These are phyloP conservation scores for Auricularia sp. DNA, from an alignment of 768 basidiomycete species.

Conservation along the genomic window DNA sequence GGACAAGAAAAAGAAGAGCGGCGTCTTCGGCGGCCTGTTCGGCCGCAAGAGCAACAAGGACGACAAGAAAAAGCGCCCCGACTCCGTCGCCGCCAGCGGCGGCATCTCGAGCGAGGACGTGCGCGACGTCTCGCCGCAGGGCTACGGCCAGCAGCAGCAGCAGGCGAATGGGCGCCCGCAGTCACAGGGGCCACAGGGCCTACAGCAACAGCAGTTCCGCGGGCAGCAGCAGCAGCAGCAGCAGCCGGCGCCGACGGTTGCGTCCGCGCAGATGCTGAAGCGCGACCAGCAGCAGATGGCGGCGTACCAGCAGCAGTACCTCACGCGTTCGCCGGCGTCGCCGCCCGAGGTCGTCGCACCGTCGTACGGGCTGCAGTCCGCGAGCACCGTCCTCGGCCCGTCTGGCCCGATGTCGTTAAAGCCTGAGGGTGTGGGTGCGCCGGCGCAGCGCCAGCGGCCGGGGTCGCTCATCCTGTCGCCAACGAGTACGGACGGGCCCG, in stretches of 20 bases:
- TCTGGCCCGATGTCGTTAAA: conserved; percentile 29
- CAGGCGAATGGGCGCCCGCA: conserved; percentile 33
- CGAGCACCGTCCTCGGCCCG: conserved; percentile 47
- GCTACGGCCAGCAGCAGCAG: too few species aligned
- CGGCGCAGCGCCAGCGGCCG: conserved; percentile 22
- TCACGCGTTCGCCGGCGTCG: conserved; percentile 74
- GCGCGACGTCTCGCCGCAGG: background rate
- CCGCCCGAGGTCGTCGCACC: conserved; percentile 59
- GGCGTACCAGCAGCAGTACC: conserved; percentile 73
- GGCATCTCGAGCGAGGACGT: conserved; percentile 29
- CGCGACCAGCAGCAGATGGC: conserved; percentile 83
- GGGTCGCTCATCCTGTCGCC: conserved; percentile 57
- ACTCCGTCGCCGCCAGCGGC: conserved; percentile 33
- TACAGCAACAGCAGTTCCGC: conserved; percentile 7
- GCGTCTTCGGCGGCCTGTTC: conserved; percentile 59
- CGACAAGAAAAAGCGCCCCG: conserved; percentile 43
- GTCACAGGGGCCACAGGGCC: conserved; percentile 43
- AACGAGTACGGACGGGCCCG: conserved; percentile 47
- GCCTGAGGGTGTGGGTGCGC: background rate
- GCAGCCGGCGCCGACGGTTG: conserved; percentile 29
- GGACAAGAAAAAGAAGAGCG: conserved; percentile 37
- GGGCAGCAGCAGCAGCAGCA: conserved; percentile 20
- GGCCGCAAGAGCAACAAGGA: conserved; percentile 60
- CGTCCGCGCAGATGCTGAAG: conserved; percentile 63
- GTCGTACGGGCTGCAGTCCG: conserved; percentile 68